Evolutionary conservation across 164 flowering plant genomes (phyloP).

Genomic region (Chimonanthus salicifolius): DNA sequence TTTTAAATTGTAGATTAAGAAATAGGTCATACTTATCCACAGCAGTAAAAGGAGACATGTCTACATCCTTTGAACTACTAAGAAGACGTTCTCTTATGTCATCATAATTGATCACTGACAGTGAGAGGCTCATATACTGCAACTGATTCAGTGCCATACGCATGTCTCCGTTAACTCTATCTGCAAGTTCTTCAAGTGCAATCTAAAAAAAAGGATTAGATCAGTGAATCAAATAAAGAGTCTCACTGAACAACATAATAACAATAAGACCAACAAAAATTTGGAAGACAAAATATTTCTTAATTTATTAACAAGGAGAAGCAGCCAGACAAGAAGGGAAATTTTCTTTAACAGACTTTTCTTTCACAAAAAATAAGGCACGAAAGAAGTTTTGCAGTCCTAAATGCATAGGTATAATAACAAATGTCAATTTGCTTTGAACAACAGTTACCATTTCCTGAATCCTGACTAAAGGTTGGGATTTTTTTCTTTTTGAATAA

Average conservation of each 20-base stretch:
- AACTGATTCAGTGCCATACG: conserved; percentile 93
- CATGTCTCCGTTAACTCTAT: conserved; percentile 91
- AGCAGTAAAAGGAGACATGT: conserved; percentile 96
- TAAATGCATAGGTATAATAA: neutral
- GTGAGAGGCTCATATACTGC: conserved; percentile 91
- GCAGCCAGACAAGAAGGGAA: neutral
- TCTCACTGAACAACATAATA: too few relatives aligned
- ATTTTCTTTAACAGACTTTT: neutral
- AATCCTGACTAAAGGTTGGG: too few relatives aligned
- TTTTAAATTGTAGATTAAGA: neutral
- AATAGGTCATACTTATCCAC: conserved; percentile 74
- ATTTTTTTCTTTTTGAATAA: too few relatives aligned
- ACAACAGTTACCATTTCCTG: too few relatives aligned
- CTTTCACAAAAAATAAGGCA: neutral
- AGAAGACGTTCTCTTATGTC: conserved; percentile 83
- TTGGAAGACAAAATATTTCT: neutral
- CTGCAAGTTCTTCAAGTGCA: conserved; percentile 97
- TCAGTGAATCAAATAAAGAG: conserved; percentile 1
- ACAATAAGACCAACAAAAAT: neutral
- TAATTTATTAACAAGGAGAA: neutral
- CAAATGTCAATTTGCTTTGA: too few relatives aligned
- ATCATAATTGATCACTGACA: conserved; percentile 80
- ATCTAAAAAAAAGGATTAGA: conserved; percentile 31
- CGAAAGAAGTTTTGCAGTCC: neutral
- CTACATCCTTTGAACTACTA: conserved; percentile 90